Conservation (phyloP, 495 filamentous ascomycete species). For the Daldinia loculata region DNA sequence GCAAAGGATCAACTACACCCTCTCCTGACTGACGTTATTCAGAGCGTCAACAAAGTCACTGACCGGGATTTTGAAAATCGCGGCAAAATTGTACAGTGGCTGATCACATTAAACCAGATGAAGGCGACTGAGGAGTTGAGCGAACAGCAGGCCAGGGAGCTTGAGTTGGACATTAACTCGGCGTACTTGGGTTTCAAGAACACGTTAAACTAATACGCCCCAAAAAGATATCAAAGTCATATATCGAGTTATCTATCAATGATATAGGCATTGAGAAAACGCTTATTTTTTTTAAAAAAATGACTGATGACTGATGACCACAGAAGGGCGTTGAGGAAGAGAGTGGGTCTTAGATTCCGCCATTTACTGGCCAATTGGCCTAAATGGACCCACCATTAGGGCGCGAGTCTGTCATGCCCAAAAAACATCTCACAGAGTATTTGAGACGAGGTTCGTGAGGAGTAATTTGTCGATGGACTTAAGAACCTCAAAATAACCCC, state of each 20-base stretch:
- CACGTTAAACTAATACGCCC: slow-evolving; percentile 46
- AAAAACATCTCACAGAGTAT: slow-evolving; percentile 20
- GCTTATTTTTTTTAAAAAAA: slow-evolving; percentile 16
- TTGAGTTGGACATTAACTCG: slow-evolving; percentile 87
- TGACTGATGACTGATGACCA: background rate
- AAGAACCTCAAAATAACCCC: background rate
- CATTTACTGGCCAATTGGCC: slow-evolving; percentile 16
- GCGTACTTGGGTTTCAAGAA: slow-evolving; percentile 92
- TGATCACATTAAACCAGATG: slow-evolving; percentile 98
- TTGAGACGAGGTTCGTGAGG: background rate
- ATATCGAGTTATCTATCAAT: background rate
- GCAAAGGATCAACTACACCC: slow-evolving; percentile 97
- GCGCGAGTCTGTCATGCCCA: slow-evolving; percentile 27
- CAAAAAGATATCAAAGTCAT: background rate
- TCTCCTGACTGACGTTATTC: slow-evolving; percentile 90
- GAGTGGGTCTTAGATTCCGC: slow-evolving; percentile 16
- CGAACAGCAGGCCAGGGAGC: slow-evolving; percentile 85
- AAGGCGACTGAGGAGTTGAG: slow-evolving; percentile 88
- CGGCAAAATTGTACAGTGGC: slow-evolving; percentile 97
- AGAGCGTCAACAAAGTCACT: slow-evolving; percentile 95
- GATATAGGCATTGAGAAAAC: slow-evolving; percentile 4
- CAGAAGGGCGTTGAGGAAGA: slow-evolving; percentile 22
- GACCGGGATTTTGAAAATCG: slow-evolving; percentile 91
- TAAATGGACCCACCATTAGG: slow-evolving; percentile 22
- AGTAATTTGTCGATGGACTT: background rate